phyloP scores from a whole-genome alignment of 2,329 filamentous ascomycete species.

The Fusarium austroafricanum region DNA sequence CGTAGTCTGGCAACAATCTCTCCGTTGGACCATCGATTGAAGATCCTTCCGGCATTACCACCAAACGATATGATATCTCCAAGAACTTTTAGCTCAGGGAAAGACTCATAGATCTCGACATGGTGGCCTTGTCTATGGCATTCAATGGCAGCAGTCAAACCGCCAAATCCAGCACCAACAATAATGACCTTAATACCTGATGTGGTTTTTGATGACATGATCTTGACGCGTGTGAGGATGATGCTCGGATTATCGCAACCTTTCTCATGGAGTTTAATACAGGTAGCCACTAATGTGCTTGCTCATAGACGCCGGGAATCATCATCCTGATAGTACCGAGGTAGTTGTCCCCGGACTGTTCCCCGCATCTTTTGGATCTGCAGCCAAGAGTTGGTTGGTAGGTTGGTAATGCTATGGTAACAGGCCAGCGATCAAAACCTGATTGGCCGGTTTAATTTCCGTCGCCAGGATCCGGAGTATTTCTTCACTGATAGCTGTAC shows the following conservation, averaged over 20 bases:
- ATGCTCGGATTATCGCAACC: rapidly evolving
- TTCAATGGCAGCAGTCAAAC: slow-evolving; percentile 35
- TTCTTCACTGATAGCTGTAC: no score
- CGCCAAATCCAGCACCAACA: slow-evolving; percentile 37
- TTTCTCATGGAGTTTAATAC: rapidly evolving
- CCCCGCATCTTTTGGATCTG: slow-evolving; percentile 14
- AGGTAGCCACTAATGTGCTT: not conserved
- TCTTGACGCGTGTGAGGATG: rapidly evolving
- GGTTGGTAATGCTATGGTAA: not conserved
- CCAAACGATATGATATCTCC: slow-evolving; percentile 52
- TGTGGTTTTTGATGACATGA: slow-evolving; percentile 23
- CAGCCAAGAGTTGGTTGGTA: not conserved
- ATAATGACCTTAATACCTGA: slow-evolving; percentile 34
- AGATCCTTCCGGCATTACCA: slow-evolving; percentile 57
- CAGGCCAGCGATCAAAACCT: not conserved
- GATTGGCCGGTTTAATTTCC: no score
- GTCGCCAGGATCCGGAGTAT: no score
- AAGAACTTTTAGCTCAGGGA: slow-evolving; percentile 63
- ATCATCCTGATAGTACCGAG: slow-evolving; percentile 5
- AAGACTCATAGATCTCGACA: slow-evolving; percentile 31
- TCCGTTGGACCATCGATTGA: slow-evolving; percentile 63
- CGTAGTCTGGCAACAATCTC: slow-evolving; percentile 55
- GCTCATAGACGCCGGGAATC: not conserved
- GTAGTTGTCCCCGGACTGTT: not conserved
- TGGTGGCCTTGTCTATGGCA: slow-evolving; percentile 29